Base-by-base conservation (phyloP, 257 asterid species). In the Nicotiana tabacum region DNA sequence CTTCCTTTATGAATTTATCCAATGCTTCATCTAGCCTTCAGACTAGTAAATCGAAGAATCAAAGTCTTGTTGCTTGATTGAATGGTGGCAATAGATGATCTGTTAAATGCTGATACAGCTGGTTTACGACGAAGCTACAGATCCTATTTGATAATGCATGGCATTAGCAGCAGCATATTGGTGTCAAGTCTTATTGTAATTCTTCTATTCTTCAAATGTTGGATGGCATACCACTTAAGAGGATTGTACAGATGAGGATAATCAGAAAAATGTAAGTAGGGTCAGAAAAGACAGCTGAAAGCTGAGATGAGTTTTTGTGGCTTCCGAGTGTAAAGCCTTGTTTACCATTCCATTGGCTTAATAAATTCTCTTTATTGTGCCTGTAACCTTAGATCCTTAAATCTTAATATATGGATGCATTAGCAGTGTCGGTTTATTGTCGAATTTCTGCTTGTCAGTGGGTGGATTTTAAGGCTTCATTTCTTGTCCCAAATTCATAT, bases 191-290 rank as follows among this genome's bases (percentile, higher is more conserved):
- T 80, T 90, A 61, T 58, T 32, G 81, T 79, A 77, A 74, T 85
- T 80, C 80, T 72, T 39, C 18, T 58, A 4, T 62, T 77, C 81
- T 84, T 70, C 83, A 43, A 55, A 1, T 82, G 13, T 78, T 84
- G 78, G 81, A 39, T 87, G 87, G 61, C 64, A 64, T 82, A 85
- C 77, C 78, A 87, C 83, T 88, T 82, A 85, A 82, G 89, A 85
- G 89, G 91, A 86, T 81, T 90, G 96, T 90, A 89, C 89, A 92
- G 92, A 77, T 83, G 89, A 88, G 87, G 80, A 84, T 85, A 84
- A 89, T 85, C 86, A 51, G 82, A 83, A 82, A 80, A 86, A 86
- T 89, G 67, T 83, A 64, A 82, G 78, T 81, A 82, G 83, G 83
- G 68, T 77, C 78, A 87, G 84, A 51, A 27, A 76, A 76, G 80